Conservation (phyloP, 768 basidiomycete species). For the Amyloporia xantha region DNA sequence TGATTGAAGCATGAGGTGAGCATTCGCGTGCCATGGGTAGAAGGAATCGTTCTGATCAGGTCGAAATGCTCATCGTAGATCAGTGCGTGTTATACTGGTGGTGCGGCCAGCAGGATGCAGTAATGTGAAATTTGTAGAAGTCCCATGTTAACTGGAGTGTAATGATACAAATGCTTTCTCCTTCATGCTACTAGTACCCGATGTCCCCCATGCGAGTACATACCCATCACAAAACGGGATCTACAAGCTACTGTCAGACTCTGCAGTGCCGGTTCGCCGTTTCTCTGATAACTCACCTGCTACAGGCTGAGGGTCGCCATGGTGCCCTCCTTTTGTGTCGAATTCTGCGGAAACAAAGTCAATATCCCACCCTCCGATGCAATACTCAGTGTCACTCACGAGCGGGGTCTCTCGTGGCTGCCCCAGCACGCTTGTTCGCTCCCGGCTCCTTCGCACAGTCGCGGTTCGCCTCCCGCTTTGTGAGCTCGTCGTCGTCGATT, state of each 20-base stretch:
- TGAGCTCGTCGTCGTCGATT: slow-evolving; percentile 20
- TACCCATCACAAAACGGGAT: no score
- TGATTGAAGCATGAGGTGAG: slow-evolving; percentile 10
- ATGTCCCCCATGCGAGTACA: no score
- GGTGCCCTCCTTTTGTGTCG: neutral
- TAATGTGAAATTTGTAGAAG: no score
- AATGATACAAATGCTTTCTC: neutral
- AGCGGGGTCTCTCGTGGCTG: slow-evolving; percentile 19
- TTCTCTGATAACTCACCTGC: slow-evolving; percentile 3
- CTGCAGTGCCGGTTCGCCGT: no score
- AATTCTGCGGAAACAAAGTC: slow-evolving; percentile 5
- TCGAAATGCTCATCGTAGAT: neutral
- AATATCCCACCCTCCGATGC: no score
- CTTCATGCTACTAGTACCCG: neutral
- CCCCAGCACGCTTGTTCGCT: slow-evolving; percentile 24
- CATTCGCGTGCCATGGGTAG: neutral
- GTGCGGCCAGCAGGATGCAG: no score
- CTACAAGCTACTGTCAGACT: no score
- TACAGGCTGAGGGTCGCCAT: slow-evolving; percentile 5
- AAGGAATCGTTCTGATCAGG: neutral
- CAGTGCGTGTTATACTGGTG: no score
- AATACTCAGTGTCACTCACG: slow-evolving; percentile 4
- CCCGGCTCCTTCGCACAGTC: slow-evolving; percentile 12
- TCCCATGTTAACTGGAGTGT: neutral
- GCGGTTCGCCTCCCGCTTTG: slow-evolving; percentile 15